Conservation (phyloP, 257 asterid species). For the Nicotiana paniculata region DNA sequence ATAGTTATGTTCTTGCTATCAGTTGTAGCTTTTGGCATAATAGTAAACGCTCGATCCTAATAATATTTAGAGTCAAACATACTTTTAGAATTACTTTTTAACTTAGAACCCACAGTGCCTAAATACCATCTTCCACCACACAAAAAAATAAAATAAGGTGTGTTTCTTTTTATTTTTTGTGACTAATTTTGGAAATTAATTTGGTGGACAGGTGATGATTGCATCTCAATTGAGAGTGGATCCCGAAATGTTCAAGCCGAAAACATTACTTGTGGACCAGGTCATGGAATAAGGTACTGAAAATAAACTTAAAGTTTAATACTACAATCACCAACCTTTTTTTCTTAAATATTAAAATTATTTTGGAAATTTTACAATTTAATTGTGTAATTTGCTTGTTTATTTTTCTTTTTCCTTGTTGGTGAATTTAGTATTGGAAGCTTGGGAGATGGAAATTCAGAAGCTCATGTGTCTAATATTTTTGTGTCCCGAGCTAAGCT, state of each 20-base stretch:
- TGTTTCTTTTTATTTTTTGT: not conserved
- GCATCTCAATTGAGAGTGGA: slow-evolving; percentile 71
- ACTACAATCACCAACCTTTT: not conserved
- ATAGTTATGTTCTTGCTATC: too few species aligned
- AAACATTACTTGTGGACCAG: slow-evolving; percentile 72
- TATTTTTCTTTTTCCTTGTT: not conserved
- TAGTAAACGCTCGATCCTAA: fast-evolving
- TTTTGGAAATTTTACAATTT: not conserved
- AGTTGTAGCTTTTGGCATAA: too few species aligned
- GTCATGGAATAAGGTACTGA: slow-evolving; percentile 83
- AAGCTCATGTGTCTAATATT: slow-evolving; percentile 47
- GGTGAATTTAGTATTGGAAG: slow-evolving; percentile 62
- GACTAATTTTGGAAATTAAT: not conserved
- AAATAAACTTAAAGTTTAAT: not conserved
- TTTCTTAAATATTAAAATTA: not conserved
- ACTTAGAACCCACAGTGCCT: too few species aligned
- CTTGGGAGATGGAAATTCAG: slow-evolving; percentile 44
- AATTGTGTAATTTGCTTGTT: not conserved
- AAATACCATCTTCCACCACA: too few species aligned
- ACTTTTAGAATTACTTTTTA: too few species aligned
- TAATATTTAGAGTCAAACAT: too few species aligned
- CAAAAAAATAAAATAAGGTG: too few species aligned
- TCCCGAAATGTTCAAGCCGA: slow-evolving; percentile 40
- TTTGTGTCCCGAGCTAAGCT: slow-evolving; percentile 41
- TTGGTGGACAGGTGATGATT: slow-evolving; percentile 59